phyloP scores from a whole-genome alignment of 805 yeast genomes.

The Vanderwaltozyma tropicalis region DNA sequence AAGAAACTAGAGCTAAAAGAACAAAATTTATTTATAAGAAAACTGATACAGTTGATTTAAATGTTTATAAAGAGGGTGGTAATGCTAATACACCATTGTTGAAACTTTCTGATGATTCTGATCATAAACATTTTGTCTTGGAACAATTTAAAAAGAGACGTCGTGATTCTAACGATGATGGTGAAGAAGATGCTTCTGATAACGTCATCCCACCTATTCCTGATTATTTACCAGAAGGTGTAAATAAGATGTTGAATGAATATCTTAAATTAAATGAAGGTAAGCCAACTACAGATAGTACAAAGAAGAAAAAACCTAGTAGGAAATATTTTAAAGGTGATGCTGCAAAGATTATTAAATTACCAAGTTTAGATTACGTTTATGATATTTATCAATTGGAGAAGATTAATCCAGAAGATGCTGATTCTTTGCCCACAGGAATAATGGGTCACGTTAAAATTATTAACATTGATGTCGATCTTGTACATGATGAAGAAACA shows the following conservation, averaged over 20 bases:
- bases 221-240: conserved; percentile 43
- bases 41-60: conserved; percentile 37
- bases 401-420: conserved; percentile 47
- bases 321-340: conserved; percentile 12
- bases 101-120: conserved; percentile 14
- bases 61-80: conserved; percentile 18
- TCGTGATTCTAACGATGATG: conserved; percentile 9
- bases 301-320: conserved; percentile 20
- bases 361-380: conserved; percentile 56
- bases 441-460: conserved; percentile 34
- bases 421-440: conserved; percentile 17
- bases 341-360: conserved; percentile 9
- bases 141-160: conserved; percentile 23
- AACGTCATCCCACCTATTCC: conserved; percentile 5
- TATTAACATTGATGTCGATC: conserved; percentile 30
- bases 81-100: conserved; percentile 19
- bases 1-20: conserved; percentile 26
- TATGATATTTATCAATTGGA: conserved; percentile 80
- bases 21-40: conserved; percentile 35
- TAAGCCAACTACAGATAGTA: too few relatives aligned
- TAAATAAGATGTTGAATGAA: conserved; percentile 65
- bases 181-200: conserved; percentile 9
- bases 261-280: conserved; percentile 36
- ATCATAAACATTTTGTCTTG: conserved; percentile 21
- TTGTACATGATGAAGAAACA: conserved; percentile 29